These are phyloP conservation scores for Musa troglodytarum DNA, from an alignment of 176 grass and related monocot genomes.

Conservation along the genomic window DNA sequence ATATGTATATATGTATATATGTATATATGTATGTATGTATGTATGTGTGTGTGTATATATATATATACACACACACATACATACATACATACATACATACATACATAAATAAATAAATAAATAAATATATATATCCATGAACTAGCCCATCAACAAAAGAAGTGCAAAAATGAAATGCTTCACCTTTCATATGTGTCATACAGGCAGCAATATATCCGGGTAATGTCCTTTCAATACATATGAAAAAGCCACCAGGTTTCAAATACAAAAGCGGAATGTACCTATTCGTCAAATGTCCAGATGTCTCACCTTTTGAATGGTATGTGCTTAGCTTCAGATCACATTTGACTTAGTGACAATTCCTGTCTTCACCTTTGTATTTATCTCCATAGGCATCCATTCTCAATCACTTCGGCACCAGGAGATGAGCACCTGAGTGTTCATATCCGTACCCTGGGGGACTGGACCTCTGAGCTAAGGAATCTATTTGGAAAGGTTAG, in stretches of 20 bases:
- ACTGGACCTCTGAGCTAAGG: conserved; percentile 89
- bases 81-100: too few relatives aligned
- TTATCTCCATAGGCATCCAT: conserved; percentile 76
- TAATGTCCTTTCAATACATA: conserved; percentile 90
- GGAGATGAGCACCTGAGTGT: conserved; percentile 83
- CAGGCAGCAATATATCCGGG: conserved; percentile 99
- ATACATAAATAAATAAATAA: too few relatives aligned
- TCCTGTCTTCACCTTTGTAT: conserved; percentile 14
- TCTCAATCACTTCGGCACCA: conserved; percentile 96
- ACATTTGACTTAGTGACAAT: conserved; percentile 21
- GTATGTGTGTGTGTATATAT: too few relatives aligned
- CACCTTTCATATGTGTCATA: conserved; percentile 11
- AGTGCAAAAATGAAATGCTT: neutral
- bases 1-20: too few relatives aligned
- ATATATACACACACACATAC: too few relatives aligned
- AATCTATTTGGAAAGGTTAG: conserved; percentile 87
- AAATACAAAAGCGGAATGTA: conserved; percentile 99
- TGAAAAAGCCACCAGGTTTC: conserved; percentile 91
- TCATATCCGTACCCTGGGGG: conserved; percentile 92
- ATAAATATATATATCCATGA: neutral
- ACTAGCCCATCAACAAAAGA: neutral
- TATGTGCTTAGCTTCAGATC: conserved; percentile 16
- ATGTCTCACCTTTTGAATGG: conserved; percentile 97
- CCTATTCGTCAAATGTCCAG: conserved; percentile 96
- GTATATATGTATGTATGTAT: too few relatives aligned